Base-by-base conservation (phyloP, 75 land plant species). In the Selaginella moellendorffii region DNA sequence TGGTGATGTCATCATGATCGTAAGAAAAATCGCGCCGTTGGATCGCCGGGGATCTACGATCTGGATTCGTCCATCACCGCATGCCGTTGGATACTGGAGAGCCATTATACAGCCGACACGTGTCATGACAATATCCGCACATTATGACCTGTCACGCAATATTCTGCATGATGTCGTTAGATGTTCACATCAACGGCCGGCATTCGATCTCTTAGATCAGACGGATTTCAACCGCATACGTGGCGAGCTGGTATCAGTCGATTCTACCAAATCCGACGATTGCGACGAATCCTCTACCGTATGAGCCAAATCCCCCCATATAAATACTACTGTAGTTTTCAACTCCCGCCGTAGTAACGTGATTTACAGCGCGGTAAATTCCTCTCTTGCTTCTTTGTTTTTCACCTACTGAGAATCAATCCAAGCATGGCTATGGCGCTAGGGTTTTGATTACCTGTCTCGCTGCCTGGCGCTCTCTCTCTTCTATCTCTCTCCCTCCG, bases 401-500 rank as follows among this genome's bases (percentile, higher is more conserved):
- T n/a, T n/a, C n/a, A n/a, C n/a, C n/a, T n/a, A n/a, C n/a, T n/a
- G n/a, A n/a, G n/a, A n/a, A n/a, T n/a, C n/a, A n/a, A n/a, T n/a
- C n/a, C n/a, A n/a, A n/a, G n/a, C n/a, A n/a, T n/a, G 46, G 46
- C 46, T 36, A 36, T 36, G 46, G 46, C 46, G 46, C 46, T 36
- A 36, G 46, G 46, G 46, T 36, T 5, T 36, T 36, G 46, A 36
- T 36, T n/a, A n/a, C 46, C 10, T 36, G 46, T 36, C 14, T 14
- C 14, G 46, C n/a, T n/a, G n/a, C n/a, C n/a, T n/a, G n/a, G n/a
- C n/a, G n/a, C n/a, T n/a, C n/a, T n/a, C n/a, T n/a, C n/a, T n/a
- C n/a, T n/a, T n/a, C n/a, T n/a, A n/a, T n/a, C n/a, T n/a, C n/a
- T n/a, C n/a, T n/a, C n/a, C n/a, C n/a, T n/a, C n/a, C n/a, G n/a